phyloP scores from a whole-genome alignment of 2,329 filamentous ascomycete genomes.

The Aspergillus vadensis region DNA sequence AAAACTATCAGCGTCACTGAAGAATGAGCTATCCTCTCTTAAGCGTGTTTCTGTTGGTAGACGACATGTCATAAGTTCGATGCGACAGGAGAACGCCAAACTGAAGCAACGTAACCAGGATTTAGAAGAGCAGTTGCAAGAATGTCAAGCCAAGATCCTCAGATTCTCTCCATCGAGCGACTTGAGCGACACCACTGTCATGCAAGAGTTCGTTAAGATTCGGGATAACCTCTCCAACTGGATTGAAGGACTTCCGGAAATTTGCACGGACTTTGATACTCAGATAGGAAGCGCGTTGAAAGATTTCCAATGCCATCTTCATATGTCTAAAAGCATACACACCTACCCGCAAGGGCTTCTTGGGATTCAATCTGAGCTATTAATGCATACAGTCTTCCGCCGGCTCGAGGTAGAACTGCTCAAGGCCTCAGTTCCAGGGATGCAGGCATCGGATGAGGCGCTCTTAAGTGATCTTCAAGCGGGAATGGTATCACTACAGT shows the following conservation, averaged over 20 bases:
- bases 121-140: background rate
- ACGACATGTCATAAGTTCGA: background rate
- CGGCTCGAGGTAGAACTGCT: background rate
- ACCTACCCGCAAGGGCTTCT: background rate
- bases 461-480: background rate
- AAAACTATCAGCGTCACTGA: background rate
- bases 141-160: background rate
- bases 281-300: background rate
- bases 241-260: conserved; percentile 7
- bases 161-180: background rate
- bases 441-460: background rate
- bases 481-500: background rate
- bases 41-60: background rate
- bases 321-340: background rate
- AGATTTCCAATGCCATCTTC: background rate
- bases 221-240: conserved; percentile 6
- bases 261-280: background rate
- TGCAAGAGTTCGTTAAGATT: background rate
- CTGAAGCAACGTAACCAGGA: background rate
- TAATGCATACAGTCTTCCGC: background rate
- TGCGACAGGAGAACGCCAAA: background rate
- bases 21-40: background rate
- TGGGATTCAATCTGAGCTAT: background rate
- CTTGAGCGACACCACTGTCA: conserved; percentile 3
- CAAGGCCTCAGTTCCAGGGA: background rate